Conservation (phyloP, 2,329 filamentous ascomycete species). For the Botryotinia narcissicola region DNA sequence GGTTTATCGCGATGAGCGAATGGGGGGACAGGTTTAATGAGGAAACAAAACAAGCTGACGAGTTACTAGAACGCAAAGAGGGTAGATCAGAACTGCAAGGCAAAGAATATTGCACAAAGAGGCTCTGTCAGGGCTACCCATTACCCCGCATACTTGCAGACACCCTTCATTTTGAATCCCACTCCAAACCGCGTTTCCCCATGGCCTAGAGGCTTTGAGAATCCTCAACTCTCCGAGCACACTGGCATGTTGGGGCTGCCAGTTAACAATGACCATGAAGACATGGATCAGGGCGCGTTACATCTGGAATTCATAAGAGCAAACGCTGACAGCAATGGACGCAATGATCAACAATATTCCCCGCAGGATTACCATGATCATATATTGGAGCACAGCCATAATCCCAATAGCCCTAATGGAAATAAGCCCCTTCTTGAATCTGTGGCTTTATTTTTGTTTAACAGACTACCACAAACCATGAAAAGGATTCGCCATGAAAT, state of each 20-base stretch:
- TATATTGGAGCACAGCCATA: too few relatives aligned
- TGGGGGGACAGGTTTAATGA: background rate
- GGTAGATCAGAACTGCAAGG: accelerated
- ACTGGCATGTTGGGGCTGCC: background rate
- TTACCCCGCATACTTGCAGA: background rate
- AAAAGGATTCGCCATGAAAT: accelerated
- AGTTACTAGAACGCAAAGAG: background rate
- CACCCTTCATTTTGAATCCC: background rate
- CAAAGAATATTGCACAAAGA: background rate
- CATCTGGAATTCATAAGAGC: background rate
- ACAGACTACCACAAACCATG: background rate
- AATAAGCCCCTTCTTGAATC: background rate
- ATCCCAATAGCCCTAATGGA: background rate
- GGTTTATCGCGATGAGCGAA: background rate
- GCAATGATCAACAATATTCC: background rate
- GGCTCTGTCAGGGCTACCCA: accelerated
- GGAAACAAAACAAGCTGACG: background rate
- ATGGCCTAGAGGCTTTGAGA: background rate
- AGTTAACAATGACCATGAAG: background rate
- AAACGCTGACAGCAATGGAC: background rate
- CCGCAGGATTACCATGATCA: background rate
- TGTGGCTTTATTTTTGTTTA: background rate
- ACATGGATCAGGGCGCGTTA: background rate
- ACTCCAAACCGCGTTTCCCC: background rate
- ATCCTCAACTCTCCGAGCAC: background rate